Evolutionary conservation across 2,329 filamentous ascomycete genomes (phyloP).

Genomic region (Apiospora phragmitis): DNA sequence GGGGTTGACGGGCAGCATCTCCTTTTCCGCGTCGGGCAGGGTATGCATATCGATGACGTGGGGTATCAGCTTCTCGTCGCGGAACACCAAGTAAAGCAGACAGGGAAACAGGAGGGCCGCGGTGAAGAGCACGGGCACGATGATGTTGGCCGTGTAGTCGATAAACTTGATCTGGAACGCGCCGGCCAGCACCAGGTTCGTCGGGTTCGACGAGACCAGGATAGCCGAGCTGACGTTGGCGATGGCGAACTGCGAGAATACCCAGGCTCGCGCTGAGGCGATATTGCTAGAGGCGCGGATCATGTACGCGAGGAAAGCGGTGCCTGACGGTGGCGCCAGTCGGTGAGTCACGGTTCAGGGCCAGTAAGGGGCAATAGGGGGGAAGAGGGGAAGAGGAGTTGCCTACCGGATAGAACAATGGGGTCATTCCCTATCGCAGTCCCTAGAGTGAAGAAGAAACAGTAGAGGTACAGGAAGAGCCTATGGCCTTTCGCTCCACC

Average conservation of each 20-base stretch:
- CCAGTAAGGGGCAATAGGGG: not conserved
- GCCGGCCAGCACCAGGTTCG: conserved; percentile 72
- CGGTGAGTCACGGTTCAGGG: not conserved
- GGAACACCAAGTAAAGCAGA: conserved; percentile 68
- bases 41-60: conserved; percentile 67
- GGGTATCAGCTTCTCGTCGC: conserved; percentile 63
- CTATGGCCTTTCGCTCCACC: conserved; percentile 66
- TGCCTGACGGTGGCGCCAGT: conserved; percentile 32
- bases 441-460: conserved; percentile 69
- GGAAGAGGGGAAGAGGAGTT: not conserved
- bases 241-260: conserved; percentile 69
- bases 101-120: conserved; percentile 69
- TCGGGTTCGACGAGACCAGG: conserved; percentile 75
- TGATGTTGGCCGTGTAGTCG: conserved; percentile 73
- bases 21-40: conserved; percentile 56
- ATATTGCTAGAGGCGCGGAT: conserved; percentile 74
- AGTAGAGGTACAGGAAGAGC: conserved; percentile 72
- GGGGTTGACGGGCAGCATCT: conserved; percentile 64
- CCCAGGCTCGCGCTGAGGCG: conserved; percentile 69
- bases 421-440: conserved; percentile 74
- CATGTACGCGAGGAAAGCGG: conserved; percentile 75
- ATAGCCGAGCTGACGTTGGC: conserved; percentile 75
- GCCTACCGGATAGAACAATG: conserved; percentile 65
- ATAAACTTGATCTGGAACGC: conserved; percentile 73
- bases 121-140: conserved; percentile 68